Percentiles rank a stretch among this genome's conserved stretches.
These are phyloP conservation scores for Musa troglodytarum DNA, from an alignment of 176 grass and related monocot species.

Conservation along the genomic window DNA sequence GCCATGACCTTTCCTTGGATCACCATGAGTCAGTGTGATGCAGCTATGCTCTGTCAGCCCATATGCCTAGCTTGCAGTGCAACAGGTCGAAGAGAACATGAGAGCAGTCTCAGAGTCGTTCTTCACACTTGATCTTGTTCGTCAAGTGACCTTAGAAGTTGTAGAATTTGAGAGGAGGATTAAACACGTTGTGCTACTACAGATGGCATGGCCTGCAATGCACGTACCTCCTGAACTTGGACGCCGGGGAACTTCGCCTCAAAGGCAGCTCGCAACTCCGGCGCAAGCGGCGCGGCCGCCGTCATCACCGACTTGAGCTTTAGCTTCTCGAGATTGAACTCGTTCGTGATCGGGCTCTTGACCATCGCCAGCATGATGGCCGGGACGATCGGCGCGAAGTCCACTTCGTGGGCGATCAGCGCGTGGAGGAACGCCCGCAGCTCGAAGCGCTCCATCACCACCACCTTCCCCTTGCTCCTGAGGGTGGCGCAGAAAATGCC, in stretches of 20 bases:
- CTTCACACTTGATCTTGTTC: neutral
- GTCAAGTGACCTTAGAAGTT: too few relatives aligned
- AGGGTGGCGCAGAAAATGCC: slow-evolving; percentile 70
- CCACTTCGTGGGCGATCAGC: slow-evolving; percentile 46
- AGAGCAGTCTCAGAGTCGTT: neutral
- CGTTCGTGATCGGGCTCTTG: slow-evolving; percentile 39
- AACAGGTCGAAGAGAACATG: neutral
- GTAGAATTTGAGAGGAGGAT: too few relatives aligned
- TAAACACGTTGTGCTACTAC: neutral
- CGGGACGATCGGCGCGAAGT: slow-evolving; percentile 69
- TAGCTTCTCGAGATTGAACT: slow-evolving; percentile 40
- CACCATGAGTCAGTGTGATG: slow-evolving; percentile 71
- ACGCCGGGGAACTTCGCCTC: slow-evolving; percentile 54
- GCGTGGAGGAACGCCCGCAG: slow-evolving; percentile 44
- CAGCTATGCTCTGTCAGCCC: slow-evolving; percentile 91
- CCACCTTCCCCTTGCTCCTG: slow-evolving; percentile 79
- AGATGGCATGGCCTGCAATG: neutral
- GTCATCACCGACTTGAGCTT: slow-evolving; percentile 69
- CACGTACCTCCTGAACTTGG: slow-evolving; percentile 56
- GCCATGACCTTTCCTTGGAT: slow-evolving; percentile 18
- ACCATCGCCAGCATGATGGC: slow-evolving; percentile 86
- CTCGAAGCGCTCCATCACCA: slow-evolving; percentile 82
- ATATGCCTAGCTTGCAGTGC: slow-evolving; percentile 32
- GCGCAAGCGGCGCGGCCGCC: slow-evolving; percentile 63
- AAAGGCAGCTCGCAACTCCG: slow-evolving; percentile 52